A percentile compares a stretch with the other conserved stretches of the same genome.
Evolutionary conservation across 2,329 filamentous ascomycete genomes (phyloP).

Genomic region (Cadophora malorum): DNA sequence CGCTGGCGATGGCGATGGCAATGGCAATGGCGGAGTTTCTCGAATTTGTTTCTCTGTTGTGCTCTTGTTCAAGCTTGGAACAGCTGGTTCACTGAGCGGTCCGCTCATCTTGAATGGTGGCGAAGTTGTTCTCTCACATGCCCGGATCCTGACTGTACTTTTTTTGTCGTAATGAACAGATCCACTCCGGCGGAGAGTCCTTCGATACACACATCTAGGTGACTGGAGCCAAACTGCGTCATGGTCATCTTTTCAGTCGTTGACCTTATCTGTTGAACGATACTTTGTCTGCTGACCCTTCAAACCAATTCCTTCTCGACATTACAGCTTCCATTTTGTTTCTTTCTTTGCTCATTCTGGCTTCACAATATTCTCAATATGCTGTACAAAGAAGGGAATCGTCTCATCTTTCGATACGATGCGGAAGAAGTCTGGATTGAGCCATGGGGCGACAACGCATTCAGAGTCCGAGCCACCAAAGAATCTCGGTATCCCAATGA

Average conservation of each 20-base stretch:
- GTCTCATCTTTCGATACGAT: constrained; percentile 47
- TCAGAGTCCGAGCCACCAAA: constrained; percentile 56
- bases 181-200: constrained; percentile 9
- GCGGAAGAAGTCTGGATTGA: constrained; percentile 56
- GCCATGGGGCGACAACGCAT: constrained; percentile 55
- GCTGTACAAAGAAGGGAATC: constrained; percentile 38
- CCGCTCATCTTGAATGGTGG: no score
- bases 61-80: no score
- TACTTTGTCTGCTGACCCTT: not conserved
- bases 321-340: not conserved
- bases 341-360: no score
- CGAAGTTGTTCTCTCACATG: not conserved
- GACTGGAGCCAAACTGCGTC: no score
- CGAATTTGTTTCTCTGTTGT: no score
- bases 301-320: no score
- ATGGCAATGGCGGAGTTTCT: no score
- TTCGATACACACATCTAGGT: no score
- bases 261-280: no score
- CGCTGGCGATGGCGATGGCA: no score
- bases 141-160: not conserved
- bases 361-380: constrained; percentile 25
- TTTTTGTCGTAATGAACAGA: not conserved
- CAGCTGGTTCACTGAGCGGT: no score
- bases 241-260: no score
- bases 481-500: constrained; percentile 40